phyloP scores from a whole-genome alignment of 495 filamentous ascomycete species.

The Daldinia bambusicola region DNA sequence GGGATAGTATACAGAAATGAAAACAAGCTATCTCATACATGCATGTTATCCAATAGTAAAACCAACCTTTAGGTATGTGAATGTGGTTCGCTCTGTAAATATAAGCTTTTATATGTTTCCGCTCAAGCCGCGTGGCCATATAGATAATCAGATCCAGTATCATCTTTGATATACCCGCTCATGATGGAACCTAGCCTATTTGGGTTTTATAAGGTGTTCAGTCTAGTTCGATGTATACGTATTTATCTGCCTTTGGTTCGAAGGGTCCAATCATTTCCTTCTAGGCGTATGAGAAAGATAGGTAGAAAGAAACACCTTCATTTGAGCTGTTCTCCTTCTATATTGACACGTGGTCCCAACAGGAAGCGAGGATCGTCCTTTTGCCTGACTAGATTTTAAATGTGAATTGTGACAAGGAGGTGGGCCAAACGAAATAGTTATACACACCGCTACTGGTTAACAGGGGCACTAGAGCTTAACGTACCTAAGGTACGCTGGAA shows the following conservation, averaged over 20 bases:
- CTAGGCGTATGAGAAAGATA: not conserved
- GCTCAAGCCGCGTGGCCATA: not conserved
- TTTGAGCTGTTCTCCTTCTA: not conserved
- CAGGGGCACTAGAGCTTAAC: not conserved
- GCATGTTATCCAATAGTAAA: not conserved
- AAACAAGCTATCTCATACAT: not conserved
- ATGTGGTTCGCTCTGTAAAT: not conserved
- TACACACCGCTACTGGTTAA: not conserved
- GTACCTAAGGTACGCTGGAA: not conserved
- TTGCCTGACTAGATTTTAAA: not conserved
- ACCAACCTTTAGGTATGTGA: not conserved
- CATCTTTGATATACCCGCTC: not conserved
- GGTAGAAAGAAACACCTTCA: not conserved
- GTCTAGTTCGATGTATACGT: not conserved
- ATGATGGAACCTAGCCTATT: not conserved
- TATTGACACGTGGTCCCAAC: conserved; percentile 3
- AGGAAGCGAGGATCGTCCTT: not conserved
- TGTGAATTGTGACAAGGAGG: not conserved
- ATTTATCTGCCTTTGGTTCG: not conserved
- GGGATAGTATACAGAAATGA: not conserved
- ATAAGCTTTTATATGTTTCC: not conserved
- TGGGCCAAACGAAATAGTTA: not conserved
- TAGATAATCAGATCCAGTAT: not conserved
- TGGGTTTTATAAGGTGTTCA: not conserved
- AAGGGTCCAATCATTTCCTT: not conserved